phyloP scores from a whole-genome alignment of 352 stramenopile species.

The Phytopythium oedochilum region DNA sequence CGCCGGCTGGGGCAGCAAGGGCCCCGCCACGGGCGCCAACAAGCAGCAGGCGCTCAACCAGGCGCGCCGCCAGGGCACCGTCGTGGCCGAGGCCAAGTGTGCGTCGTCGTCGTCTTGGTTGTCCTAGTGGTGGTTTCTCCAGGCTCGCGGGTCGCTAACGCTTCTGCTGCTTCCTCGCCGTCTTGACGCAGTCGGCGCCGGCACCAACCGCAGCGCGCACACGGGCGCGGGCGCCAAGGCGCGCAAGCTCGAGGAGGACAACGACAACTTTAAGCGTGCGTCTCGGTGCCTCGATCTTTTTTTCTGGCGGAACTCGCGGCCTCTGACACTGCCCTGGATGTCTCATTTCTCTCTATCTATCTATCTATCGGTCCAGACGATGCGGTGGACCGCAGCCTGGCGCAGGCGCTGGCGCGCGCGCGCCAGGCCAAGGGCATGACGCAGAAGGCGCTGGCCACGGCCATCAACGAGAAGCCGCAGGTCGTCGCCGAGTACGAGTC shows the following conservation, averaged over 20 bases:
- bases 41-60: conserved; percentile 73
- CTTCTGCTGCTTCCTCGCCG: neutral
- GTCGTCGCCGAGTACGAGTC: conserved; percentile 97
- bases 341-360: neutral
- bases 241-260: conserved; percentile 89
- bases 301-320: no score
- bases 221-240: conserved; percentile 72
- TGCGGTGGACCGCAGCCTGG: conserved; percentile 80
- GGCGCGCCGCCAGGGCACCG: conserved; percentile 61
- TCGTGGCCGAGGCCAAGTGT: conserved; percentile 76
- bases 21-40: conserved; percentile 40
- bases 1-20: conserved; percentile 73
- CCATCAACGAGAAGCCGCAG: conserved; percentile 96
- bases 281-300: conserved; percentile 5
- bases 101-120: conserved; percentile 10
- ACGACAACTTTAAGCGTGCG: conserved; percentile 88
- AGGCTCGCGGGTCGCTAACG: neutral
- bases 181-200: conserved; percentile 41
- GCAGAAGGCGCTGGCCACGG: conserved; percentile 96
- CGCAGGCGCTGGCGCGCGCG: conserved; percentile 94
- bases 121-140: no score
- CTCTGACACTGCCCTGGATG: no score
- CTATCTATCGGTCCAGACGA: conserved; percentile 29
- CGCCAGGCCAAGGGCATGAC: conserved; percentile 97
- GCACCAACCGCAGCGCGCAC: conserved; percentile 87